Conservation (phyloP, 1,139 yeast genomes). For the Candida sp. region DNA sequence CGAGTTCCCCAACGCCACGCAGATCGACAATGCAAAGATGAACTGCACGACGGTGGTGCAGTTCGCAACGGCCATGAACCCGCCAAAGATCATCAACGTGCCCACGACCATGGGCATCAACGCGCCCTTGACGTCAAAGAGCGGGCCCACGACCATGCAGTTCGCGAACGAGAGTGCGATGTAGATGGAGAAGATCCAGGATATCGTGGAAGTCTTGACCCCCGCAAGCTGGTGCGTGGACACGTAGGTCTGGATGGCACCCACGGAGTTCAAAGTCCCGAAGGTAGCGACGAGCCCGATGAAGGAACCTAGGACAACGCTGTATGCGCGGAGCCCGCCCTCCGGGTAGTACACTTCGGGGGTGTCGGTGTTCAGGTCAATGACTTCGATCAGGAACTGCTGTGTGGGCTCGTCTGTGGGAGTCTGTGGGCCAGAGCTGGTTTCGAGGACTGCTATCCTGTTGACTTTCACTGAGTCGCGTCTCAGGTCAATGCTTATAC, state of each 20-base stretch:
- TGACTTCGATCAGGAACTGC: not conserved
- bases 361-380: not conserved
- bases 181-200: slow-evolving; percentile 46
- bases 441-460: slow-evolving; percentile 4
- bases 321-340: slow-evolving; percentile 35
- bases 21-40: slow-evolving; percentile 34
- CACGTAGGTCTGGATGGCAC: slow-evolving; percentile 38
- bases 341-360: slow-evolving; percentile 17
- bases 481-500: not conserved
- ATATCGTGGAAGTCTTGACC: slow-evolving; percentile 21
- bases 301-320: slow-evolving; percentile 38
- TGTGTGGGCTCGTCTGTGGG: not conserved
- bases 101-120: slow-evolving; percentile 28
- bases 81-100: slow-evolving; percentile 29
- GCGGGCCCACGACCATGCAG: slow-evolving; percentile 40
- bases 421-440: not conserved
- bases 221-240: slow-evolving; percentile 34
- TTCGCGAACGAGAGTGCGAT: slow-evolving; percentile 32
- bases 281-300: slow-evolving; percentile 35
- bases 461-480: not conserved
- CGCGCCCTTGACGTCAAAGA: slow-evolving; percentile 39
- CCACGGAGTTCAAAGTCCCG: slow-evolving; percentile 38
- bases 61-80: slow-evolving; percentile 38
- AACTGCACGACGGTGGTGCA: slow-evolving; percentile 36
- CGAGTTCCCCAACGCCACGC: slow-evolving; percentile 40